These are phyloP conservation scores for Sclerotinia glacialis DNA, from an alignment of 2,329 filamentous ascomycete genomes.

Conservation along the genomic window DNA sequence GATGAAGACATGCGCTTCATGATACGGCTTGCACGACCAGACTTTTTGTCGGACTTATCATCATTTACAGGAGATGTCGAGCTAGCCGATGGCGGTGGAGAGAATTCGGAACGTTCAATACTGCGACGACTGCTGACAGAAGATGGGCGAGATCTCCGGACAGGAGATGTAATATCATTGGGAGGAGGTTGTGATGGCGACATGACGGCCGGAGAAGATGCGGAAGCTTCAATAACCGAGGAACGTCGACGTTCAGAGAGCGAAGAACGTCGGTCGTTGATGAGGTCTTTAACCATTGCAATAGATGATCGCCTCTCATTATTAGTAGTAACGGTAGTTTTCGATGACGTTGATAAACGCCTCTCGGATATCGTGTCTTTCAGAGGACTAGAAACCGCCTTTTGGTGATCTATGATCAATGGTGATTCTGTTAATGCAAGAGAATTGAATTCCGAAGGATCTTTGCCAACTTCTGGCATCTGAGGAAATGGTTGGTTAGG, in stretches of 20 bases:
- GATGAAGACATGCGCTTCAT: constrained; percentile 66
- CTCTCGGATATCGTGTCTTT: constrained; percentile 46
- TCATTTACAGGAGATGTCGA: constrained; percentile 44
- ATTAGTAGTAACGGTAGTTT: constrained; percentile 25
- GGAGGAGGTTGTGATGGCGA: constrained; percentile 48
- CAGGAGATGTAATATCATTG: constrained; percentile 42
- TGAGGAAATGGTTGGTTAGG: constrained; percentile 46
- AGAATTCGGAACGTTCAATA: constrained; percentile 31
- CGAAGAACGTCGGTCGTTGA: constrained; percentile 57
- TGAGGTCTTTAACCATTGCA: constrained; percentile 52
- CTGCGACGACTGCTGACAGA: constrained; percentile 60
- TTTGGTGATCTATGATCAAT: constrained; percentile 56
- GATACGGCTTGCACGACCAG: constrained; percentile 46
- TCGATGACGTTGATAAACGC: constrained; percentile 32
- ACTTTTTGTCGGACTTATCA: constrained; percentile 54
- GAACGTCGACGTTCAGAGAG: constrained; percentile 47
- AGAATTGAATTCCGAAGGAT: constrained; percentile 46
- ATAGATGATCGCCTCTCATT: constrained; percentile 55
- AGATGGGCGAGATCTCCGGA: constrained; percentile 53
- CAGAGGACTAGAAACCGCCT: constrained; percentile 35
- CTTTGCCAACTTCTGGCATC: constrained; percentile 43
- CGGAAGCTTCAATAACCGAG: constrained; percentile 46
- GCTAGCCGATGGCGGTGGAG: constrained; percentile 43
- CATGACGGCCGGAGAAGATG: constrained; percentile 42
- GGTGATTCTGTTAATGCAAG: constrained; percentile 59